These are phyloP conservation scores for Hemileccinum rubropunctum DNA, from an alignment of 768 basidiomycete species.

Conservation along the genomic window DNA sequence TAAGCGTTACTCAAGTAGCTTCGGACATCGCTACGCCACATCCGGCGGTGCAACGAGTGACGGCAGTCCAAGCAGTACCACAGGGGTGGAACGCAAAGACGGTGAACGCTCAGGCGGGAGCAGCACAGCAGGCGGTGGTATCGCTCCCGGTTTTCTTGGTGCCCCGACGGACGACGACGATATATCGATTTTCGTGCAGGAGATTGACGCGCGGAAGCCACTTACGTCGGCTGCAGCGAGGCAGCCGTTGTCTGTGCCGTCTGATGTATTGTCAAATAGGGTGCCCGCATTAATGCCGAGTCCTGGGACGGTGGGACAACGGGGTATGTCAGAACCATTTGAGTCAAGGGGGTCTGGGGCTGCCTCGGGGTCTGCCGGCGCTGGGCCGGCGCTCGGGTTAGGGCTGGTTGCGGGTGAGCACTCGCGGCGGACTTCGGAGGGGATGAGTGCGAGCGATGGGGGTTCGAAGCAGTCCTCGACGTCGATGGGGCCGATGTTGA, in stretches of 20 bases:
- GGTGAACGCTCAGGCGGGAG: slow-evolving; percentile 20
- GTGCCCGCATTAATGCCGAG: slow-evolving; percentile 1
- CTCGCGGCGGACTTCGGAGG: slow-evolving; percentile 16
- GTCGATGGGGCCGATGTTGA: slow-evolving; percentile 52
- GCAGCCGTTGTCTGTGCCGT: slow-evolving; percentile 3
- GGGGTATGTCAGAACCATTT: not conserved
- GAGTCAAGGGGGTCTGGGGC: slow-evolving; percentile 3
- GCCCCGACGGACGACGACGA: slow-evolving; percentile 68
- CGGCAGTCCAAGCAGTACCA: slow-evolving; percentile 23
- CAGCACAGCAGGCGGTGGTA: slow-evolving; percentile 17
- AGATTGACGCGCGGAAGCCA: slow-evolving; percentile 70
- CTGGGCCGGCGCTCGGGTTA: slow-evolving; percentile 7
- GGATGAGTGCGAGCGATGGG: slow-evolving; percentile 17
- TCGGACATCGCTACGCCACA: slow-evolving; percentile 64
- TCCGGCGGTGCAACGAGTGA: slow-evolving; percentile 42
- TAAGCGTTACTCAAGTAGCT: slow-evolving; percentile 76
- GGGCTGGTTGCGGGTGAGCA: slow-evolving; percentile 18
- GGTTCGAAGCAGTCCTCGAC: slow-evolving; percentile 23
- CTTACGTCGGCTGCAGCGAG: slow-evolving; percentile 33
- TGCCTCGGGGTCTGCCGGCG: not conserved
- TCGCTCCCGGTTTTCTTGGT: slow-evolving; percentile 42
- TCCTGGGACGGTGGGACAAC: slow-evolving; percentile 3
- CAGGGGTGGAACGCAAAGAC: slow-evolving; percentile 19
- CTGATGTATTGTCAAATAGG: not conserved
- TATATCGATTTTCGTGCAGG: slow-evolving; percentile 73